Evolutionary conservation across 2,329 filamentous ascomycete species (phyloP).

Genomic region (Sphaerostilbella broomeana): DNA sequence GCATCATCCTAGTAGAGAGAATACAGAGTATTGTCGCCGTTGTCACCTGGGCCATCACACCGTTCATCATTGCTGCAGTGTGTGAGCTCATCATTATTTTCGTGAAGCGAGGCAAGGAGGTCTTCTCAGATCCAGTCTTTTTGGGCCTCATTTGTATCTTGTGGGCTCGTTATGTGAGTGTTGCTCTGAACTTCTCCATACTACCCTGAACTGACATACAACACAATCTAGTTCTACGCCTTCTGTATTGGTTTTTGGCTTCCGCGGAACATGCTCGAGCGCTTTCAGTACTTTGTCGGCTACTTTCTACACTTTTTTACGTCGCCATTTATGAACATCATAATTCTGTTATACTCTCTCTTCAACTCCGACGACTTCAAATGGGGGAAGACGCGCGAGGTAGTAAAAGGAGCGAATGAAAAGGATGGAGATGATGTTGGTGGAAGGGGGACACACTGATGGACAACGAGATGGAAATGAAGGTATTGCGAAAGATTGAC

Average conservation of each 20-base stretch:
- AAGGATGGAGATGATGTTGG: conserved; percentile 21
- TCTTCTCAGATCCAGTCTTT: conserved; percentile 32
- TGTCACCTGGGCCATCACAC: conserved; percentile 39
- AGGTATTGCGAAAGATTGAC: too few species aligned
- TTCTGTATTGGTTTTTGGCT: conserved; percentile 38
- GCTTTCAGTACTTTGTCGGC: conserved; percentile 33
- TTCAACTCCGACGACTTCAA: conserved; percentile 39
- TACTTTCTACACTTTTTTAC: conserved; percentile 31
- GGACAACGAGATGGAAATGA: not conserved
- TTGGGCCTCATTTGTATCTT: conserved; percentile 32
- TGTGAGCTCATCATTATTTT: conserved; percentile 32
- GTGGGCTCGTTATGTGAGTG: conserved; percentile 36
- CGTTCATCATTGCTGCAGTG: conserved; percentile 37
- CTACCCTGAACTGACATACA: not conserved
- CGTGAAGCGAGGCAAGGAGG: conserved; percentile 23
- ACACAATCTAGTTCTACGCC: conserved; percentile 31
- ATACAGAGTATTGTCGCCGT: conserved; percentile 40
- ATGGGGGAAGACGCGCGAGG: conserved; percentile 40
- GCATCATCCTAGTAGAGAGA: conserved; percentile 37
- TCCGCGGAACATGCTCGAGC: conserved; percentile 32
- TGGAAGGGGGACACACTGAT: conserved; percentile 20
- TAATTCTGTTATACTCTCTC: conserved; percentile 36
- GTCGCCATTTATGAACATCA: conserved; percentile 38
- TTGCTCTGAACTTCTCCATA: not conserved
- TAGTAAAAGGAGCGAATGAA: conserved; percentile 24